A percentile compares a stretch with the other conserved stretches of the same genome.
Evolutionary conservation across 352 stramenopile species (phyloP).

Genomic region (Pythium brachiatum): DNA sequence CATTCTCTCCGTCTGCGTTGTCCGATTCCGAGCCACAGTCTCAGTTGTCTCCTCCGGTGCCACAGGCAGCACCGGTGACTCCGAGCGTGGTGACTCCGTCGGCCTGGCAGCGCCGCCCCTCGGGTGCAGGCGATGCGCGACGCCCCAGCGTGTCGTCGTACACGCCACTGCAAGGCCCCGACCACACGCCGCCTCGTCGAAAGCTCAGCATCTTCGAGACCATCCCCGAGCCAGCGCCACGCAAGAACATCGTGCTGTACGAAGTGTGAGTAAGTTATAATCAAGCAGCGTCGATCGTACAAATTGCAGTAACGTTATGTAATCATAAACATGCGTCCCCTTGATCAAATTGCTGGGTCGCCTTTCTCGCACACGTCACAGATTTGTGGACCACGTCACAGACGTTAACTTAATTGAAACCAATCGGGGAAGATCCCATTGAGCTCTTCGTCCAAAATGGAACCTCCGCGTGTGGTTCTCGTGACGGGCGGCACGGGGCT

Average conservation of each 20-base stretch:
- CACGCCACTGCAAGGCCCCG: constrained; percentile 10
- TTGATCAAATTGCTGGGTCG: no score
- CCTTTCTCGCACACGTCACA: neutral
- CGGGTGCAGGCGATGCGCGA: neutral
- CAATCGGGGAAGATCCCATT: no score
- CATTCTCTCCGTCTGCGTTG: constrained; percentile 8
- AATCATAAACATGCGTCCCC: no score
- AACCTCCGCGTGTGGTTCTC: constrained; percentile 61
- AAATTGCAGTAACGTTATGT: no score
- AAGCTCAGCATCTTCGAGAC: constrained; percentile 24
- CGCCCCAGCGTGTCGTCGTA: constrained; percentile 1
- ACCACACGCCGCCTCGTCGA: neutral
- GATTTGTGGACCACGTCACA: neutral
- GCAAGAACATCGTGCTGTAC: constrained; percentile 24
- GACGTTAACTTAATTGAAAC: neutral
- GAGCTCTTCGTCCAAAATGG: neutral
- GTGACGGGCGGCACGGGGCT: constrained; percentile 96
- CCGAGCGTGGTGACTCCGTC: neutral
- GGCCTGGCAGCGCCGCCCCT: constrained; percentile 5
- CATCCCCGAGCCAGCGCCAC: constrained; percentile 17
- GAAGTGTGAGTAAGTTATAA: constrained; percentile 5
- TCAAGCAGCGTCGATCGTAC: no score
- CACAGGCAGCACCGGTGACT: neutral
- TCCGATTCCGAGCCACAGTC: neutral
- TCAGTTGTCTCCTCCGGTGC: neutral